Conservation (phyloP, 345 rosid genomes). For the Citrus hindsii region DNA sequence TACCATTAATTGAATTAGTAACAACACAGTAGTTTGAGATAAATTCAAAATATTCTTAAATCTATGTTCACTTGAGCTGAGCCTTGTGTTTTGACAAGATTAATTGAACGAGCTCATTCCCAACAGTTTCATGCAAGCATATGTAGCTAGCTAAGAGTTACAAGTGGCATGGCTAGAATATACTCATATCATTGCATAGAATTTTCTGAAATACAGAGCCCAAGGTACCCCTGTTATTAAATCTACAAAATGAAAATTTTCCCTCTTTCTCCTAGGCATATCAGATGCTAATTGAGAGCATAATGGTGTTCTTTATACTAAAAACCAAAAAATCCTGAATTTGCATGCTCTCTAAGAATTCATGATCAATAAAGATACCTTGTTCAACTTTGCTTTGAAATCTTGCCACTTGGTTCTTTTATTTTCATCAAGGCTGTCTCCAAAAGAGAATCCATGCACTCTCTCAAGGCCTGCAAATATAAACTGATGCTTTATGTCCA, state of each 20-base stretch:
- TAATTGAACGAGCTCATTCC: neutral
- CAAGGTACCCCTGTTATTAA: neutral
- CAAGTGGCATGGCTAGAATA: neutral
- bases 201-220: neutral
- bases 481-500: neutral
- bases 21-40: neutral
- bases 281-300: neutral
- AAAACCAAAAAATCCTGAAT: neutral
- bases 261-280: neutral
- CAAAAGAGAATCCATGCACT: conserved; percentile 93
- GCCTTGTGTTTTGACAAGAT: neutral
- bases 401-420: conserved; percentile 74
- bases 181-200: neutral
- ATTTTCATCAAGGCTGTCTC: conserved; percentile 75
- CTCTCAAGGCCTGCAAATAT: conserved; percentile 73
- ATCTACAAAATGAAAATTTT: neutral
- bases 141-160: neutral
- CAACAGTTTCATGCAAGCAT: neutral
- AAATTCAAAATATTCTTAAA: neutral
- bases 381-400: conserved; percentile 54
- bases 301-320: neutral
- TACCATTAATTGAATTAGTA: neutral
- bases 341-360: neutral
- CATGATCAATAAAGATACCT: conserved; percentile 41
- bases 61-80: neutral